Percentiles rank a stretch among this genome's conserved stretches.
Evolutionary conservation across 2,329 filamentous ascomycete genomes (phyloP).

Genomic region (Dactylellina sp.): DNA sequence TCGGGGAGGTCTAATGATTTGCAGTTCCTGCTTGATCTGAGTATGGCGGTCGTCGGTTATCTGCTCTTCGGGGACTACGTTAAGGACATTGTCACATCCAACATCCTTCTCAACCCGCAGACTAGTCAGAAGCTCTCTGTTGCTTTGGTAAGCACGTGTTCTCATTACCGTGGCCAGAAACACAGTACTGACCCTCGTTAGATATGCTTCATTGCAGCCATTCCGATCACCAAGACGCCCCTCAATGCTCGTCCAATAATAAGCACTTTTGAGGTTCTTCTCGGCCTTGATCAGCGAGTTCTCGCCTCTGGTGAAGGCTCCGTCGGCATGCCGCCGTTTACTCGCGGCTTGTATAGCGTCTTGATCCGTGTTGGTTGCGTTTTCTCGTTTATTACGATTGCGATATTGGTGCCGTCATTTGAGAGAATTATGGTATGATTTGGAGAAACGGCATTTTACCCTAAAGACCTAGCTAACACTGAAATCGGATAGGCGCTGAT

Average conservation of each 20-base stretch:
- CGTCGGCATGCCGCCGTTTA: slow-evolving; percentile 59
- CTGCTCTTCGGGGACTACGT: slow-evolving; percentile 96
- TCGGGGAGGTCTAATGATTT: slow-evolving; percentile 40
- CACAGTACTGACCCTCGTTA: neutral
- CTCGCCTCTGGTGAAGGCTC: slow-evolving; percentile 60
- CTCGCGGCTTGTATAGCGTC: slow-evolving; percentile 52
- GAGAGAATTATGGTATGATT: slow-evolving; percentile 81
- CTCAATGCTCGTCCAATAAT: slow-evolving; percentile 89
- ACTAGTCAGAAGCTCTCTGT: slow-evolving; percentile 73
- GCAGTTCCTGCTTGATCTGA: slow-evolving; percentile 80
- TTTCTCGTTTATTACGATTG: slow-evolving; percentile 79
- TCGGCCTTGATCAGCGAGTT: slow-evolving; percentile 74
- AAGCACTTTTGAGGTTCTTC: slow-evolving; percentile 82
- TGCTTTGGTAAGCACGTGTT: slow-evolving; percentile 76
- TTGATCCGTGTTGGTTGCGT: slow-evolving; percentile 70
- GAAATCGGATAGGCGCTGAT: slow-evolving; percentile 70
- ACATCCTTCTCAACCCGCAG: slow-evolving; percentile 73
- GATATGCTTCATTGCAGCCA: slow-evolving; percentile 87
- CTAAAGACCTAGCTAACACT: neutral
- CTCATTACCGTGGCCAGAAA: slow-evolving; percentile 68
- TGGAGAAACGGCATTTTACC: neutral
- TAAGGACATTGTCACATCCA: slow-evolving; percentile 75
- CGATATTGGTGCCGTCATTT: slow-evolving; percentile 80
- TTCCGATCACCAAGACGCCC: slow-evolving; percentile 94
- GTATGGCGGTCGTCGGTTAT: slow-evolving; percentile 84